Conservation (phyloP, 2,329 filamentous ascomycete genomes). For the Fusarium nodosum region DNA sequence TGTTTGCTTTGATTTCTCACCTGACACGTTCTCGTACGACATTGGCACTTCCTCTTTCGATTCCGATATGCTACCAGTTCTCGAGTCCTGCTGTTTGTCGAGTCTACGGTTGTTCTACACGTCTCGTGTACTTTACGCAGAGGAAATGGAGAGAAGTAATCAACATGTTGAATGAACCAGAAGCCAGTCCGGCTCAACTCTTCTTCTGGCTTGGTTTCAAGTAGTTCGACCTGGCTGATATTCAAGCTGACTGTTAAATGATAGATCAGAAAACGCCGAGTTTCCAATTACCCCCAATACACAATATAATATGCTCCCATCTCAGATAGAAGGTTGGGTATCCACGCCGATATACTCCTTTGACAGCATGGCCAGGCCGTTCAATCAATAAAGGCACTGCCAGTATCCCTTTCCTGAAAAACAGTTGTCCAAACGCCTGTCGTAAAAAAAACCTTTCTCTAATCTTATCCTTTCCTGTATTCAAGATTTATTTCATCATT, state of each 20-base stretch:
- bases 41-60: constrained; percentile 31
- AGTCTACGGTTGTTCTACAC: constrained; percentile 3
- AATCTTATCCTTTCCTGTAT: constrained; percentile 13
- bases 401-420: constrained; percentile 22
- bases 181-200: constrained; percentile 31
- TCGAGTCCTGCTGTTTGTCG: constrained; percentile 10
- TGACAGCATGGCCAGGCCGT: constrained; percentile 34
- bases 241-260: constrained; percentile 9
- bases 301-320: constrained; percentile 22
- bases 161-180: constrained; percentile 15
- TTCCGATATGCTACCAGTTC: constrained; percentile 8
- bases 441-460: constrained; percentile 26
- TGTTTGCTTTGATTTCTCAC: background rate
- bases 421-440: constrained; percentile 44
- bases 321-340: constrained; percentile 37
- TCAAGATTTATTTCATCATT: constrained; percentile 14
- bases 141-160: background rate
- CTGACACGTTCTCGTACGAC: constrained; percentile 40
- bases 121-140: background rate
- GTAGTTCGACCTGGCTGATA: constrained; percentile 13
- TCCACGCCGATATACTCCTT: constrained; percentile 43
- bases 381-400: constrained; percentile 24
- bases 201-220: constrained; percentile 25
- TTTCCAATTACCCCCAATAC: constrained; percentile 15
- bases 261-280: constrained; percentile 39